A percentile compares a stretch with the other conserved stretches of the same genome.
Evolutionary conservation across 805 yeast species (phyloP).

Genomic region (Metschnikowia gelsemii): DNA sequence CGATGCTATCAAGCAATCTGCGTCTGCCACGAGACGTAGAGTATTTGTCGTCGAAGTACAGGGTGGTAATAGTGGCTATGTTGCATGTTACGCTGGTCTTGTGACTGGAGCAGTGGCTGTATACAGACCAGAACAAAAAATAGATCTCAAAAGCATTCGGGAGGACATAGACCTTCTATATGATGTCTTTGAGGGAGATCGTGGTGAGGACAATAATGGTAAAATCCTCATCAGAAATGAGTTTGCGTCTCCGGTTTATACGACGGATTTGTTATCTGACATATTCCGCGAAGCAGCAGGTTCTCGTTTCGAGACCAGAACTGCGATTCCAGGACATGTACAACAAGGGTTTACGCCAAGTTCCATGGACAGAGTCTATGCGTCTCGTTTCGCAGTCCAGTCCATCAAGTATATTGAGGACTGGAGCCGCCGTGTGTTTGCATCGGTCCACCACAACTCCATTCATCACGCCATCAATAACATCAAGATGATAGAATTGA

Average conservation of each 20-base stretch:
- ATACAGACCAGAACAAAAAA: constrained; percentile 88
- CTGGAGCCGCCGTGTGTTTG: constrained; percentile 23
- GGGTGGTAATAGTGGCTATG: constrained; percentile 95
- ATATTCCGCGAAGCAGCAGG: constrained; percentile 77
- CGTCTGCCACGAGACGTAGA: constrained; percentile 90
- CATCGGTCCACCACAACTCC: constrained; percentile 19
- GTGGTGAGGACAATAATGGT: constrained; percentile 81
- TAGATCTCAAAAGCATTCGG: constrained; percentile 38
- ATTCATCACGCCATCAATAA: constrained; percentile 21
- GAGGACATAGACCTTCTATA: constrained; percentile 45
- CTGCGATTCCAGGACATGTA: constrained; percentile 97
- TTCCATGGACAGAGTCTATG: constrained; percentile 88
- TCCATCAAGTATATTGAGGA: constrained; percentile 83
- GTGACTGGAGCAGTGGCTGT: constrained; percentile 90
- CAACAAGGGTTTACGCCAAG: constrained; percentile 97
- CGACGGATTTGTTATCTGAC: constrained; percentile 78
- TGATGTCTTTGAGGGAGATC: constrained; percentile 66
- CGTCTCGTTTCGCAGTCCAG: constrained; percentile 85
- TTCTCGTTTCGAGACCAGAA: constrained; percentile 81
- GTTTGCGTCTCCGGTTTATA: constrained; percentile 76
- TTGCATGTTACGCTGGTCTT: constrained; percentile 82
- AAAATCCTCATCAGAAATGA: constrained; percentile 82
- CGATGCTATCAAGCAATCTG: constrained; percentile 92
- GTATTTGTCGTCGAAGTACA: constrained; percentile 97
- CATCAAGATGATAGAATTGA: constrained; percentile 22